Conservation (phyloP, 2,329 filamentous ascomycete genomes). For the Aureobasidium sp. region DNA sequence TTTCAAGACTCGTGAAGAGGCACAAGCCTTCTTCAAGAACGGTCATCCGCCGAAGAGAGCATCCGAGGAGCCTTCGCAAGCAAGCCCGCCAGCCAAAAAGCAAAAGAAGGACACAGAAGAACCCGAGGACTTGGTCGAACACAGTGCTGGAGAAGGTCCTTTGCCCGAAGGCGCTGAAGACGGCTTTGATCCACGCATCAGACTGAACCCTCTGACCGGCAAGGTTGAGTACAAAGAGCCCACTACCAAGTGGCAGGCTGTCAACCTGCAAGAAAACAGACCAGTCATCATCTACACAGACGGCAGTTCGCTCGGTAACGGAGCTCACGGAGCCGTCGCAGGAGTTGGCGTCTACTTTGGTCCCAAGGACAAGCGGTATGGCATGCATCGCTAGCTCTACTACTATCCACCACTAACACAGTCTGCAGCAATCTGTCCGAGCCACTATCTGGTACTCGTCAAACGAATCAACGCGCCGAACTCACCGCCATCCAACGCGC, state of each 20-base stretch:
- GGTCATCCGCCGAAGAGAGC: constrained; percentile 21
- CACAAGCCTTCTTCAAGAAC: constrained; percentile 63
- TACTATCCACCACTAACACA: background rate
- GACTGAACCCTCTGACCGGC: constrained; percentile 46
- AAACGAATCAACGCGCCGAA: constrained; percentile 97
- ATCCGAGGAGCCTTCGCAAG: constrained; percentile 17
- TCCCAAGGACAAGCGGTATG: constrained; percentile 40
- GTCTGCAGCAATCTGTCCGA: constrained; percentile 57
- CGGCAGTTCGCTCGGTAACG: constrained; percentile 54
- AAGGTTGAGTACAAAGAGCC: constrained; percentile 48
- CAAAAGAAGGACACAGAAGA: constrained; percentile 32
- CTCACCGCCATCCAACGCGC: constrained; percentile 80
- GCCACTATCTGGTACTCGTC: constrained; percentile 60
- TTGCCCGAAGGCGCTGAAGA: constrained; percentile 50
- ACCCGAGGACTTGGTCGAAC: constrained; percentile 25
- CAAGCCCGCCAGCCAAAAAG: constrained; percentile 25
- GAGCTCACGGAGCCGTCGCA: constrained; percentile 45
- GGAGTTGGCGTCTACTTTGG: constrained; percentile 60
- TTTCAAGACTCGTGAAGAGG: constrained; percentile 52
- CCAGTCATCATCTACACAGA: constrained; percentile 55
- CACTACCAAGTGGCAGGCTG: constrained; percentile 39
- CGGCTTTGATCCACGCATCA: constrained; percentile 52
- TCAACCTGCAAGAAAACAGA: constrained; percentile 34
- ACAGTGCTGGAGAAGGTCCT: constrained; percentile 47
- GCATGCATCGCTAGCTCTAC: too few species aligned